These are phyloP conservation scores for Plasmodium fragile DNA, from an alignment of 169 alveolate genomes.

Conservation along the genomic window DNA sequence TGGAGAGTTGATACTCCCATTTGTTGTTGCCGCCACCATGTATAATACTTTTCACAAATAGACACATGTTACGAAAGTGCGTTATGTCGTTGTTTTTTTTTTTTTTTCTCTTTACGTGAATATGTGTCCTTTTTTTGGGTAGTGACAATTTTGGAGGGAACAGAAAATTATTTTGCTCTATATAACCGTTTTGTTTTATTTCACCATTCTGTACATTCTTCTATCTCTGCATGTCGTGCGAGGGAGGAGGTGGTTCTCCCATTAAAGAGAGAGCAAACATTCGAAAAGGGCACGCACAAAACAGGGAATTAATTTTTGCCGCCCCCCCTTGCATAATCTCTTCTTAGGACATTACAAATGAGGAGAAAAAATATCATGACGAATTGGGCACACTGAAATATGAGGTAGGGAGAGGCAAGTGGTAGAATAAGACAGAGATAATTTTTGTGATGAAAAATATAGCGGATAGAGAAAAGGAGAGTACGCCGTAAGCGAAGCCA, in stretches of 20 bases:
- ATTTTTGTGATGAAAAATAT: background rate
- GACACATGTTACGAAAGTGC: background rate
- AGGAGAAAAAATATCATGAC: slow-evolving; percentile 8
- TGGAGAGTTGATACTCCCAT: background rate
- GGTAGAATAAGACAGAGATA: background rate
- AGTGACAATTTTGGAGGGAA: background rate
- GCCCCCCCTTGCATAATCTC: background rate
- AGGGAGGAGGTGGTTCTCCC: background rate
- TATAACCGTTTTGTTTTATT: background rate
- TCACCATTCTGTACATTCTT: background rate
- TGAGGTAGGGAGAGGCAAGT: background rate
- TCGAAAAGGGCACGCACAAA: background rate
- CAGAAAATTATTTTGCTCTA: background rate
- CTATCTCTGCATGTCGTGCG: background rate
- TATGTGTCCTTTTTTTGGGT: background rate
- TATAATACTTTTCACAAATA: background rate
- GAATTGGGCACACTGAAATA: slow-evolving; percentile 8
- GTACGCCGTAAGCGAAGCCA: background rate
- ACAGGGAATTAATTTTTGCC: background rate
- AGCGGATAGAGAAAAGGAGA: background rate
- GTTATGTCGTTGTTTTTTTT: background rate
- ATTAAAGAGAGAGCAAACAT: background rate
- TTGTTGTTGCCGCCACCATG: background rate
- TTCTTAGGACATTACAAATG: slow-evolving; percentile 24
- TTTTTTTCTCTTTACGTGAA: background rate